Conservation (phyloP, 306 rosid species). For the Corylus avellana region DNA sequence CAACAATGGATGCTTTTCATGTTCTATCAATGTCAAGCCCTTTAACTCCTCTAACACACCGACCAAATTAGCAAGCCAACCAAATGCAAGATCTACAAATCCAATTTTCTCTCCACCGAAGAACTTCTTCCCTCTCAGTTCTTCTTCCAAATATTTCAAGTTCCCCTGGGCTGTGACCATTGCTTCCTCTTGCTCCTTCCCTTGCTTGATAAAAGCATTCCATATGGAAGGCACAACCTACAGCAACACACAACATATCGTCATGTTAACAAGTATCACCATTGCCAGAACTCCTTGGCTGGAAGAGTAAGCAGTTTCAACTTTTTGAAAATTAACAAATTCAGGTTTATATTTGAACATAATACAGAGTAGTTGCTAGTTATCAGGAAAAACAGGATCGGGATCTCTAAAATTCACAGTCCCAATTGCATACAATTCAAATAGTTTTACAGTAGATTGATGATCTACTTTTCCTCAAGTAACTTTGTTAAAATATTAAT, state of each 20-base stretch:
- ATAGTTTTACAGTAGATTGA: too few relatives aligned
- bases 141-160: conserved; percentile 27
- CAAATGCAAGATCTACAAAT: conserved; percentile 31
- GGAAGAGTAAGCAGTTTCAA: not conserved
- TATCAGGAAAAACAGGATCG: too few relatives aligned
- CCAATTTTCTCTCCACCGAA: conserved; percentile 28
- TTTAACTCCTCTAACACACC: conserved; percentile 14
- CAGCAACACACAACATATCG: not conserved
- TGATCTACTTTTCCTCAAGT: too few relatives aligned
- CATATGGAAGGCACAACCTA: conserved; percentile 11
- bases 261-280: not conserved
- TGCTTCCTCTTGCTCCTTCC: conserved; percentile 37
- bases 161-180: conserved; percentile 13
- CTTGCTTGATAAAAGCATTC: conserved; percentile 8
- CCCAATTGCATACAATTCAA: too few relatives aligned
- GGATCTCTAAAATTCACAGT: too few relatives aligned
- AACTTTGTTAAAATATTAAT: too few relatives aligned
- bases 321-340: too few relatives aligned
- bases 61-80: conserved; percentile 21
- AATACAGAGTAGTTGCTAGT: too few relatives aligned
- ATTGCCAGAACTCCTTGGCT: not conserved
- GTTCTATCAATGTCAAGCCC: conserved; percentile 8
- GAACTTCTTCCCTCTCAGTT: conserved; percentile 29
- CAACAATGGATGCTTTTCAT: conserved; percentile 23
- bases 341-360: too few relatives aligned